These are phyloP conservation scores for Hericium alpestre DNA, from an alignment of 768 basidiomycete species.

Conservation along the genomic window DNA sequence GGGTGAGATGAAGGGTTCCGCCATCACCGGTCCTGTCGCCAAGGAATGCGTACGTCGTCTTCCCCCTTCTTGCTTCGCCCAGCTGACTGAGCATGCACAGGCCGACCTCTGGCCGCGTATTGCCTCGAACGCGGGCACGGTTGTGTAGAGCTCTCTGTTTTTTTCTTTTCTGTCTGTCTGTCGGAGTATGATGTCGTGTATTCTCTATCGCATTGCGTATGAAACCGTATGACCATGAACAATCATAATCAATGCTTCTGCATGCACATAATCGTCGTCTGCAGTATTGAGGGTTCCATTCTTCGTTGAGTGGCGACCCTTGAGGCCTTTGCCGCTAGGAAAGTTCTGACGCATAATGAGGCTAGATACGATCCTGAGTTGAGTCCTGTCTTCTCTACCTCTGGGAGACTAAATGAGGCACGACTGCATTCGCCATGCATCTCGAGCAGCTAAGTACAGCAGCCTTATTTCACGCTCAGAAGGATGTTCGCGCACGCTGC, in stretches of 20 bases:
- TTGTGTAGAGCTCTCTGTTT: constrained; percentile 52
- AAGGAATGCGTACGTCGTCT: constrained; percentile 83
- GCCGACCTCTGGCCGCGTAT: constrained; percentile 99
- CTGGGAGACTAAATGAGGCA: no score
- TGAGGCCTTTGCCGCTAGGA: no score
- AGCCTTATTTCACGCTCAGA: no score
- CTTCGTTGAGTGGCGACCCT: no score
- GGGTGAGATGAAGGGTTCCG: constrained; percentile 99
- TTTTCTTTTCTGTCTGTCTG: constrained; percentile 11
- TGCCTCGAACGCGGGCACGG: constrained; percentile 96
- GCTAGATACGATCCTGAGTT: no score
- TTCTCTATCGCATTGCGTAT: constrained; percentile 7
- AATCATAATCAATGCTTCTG: neutral
- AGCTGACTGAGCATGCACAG: constrained; percentile 24
- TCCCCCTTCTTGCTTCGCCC: neutral
- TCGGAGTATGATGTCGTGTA: constrained; percentile 11
- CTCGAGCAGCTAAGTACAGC: no score
- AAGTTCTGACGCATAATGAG: no score
- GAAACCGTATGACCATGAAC: constrained; percentile 5
- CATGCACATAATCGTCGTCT: no score
- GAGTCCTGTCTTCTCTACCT: no score
- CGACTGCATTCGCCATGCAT: no score
- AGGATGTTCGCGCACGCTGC: no score
- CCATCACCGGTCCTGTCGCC: constrained; percentile 93
- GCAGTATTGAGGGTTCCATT: no score